Conservation (phyloP, 176 grass and related monocot species). For the Oryza glaberrima region DNA sequence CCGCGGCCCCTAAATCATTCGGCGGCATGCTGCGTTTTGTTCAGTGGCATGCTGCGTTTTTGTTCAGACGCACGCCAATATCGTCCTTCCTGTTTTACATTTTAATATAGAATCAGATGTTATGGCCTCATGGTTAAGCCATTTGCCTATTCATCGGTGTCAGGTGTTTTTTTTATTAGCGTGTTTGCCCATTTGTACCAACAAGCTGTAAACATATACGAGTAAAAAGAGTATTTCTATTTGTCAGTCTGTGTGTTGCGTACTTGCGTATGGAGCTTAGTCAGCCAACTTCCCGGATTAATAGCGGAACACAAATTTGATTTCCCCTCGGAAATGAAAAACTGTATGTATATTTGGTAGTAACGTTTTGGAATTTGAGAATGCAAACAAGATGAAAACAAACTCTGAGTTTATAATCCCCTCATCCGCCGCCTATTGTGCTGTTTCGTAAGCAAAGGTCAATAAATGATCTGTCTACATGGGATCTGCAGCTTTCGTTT, state of each 20-base stretch:
- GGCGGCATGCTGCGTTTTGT: background rate
- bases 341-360: background rate
- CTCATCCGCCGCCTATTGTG: no score
- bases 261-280: background rate
- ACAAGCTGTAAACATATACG: background rate
- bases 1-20: background rate
- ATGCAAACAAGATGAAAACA: background rate
- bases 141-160: background rate
- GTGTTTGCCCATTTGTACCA: background rate
- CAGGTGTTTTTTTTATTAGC: background rate
- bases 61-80: background rate
- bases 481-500: background rate
- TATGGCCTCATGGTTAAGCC: background rate
- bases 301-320: background rate
- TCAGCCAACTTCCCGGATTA: no score
- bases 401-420: background rate
- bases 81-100: background rate
- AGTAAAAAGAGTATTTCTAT: no score
- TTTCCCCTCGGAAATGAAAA: background rate
- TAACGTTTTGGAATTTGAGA: background rate
- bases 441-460: background rate
- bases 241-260: background rate
- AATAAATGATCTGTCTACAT: background rate
- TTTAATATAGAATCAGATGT: background rate
- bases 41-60: background rate